These are phyloP conservation scores for Xylaria sp. DNA, from an alignment of 2,329 filamentous ascomycete genomes.

Conservation along the genomic window DNA sequence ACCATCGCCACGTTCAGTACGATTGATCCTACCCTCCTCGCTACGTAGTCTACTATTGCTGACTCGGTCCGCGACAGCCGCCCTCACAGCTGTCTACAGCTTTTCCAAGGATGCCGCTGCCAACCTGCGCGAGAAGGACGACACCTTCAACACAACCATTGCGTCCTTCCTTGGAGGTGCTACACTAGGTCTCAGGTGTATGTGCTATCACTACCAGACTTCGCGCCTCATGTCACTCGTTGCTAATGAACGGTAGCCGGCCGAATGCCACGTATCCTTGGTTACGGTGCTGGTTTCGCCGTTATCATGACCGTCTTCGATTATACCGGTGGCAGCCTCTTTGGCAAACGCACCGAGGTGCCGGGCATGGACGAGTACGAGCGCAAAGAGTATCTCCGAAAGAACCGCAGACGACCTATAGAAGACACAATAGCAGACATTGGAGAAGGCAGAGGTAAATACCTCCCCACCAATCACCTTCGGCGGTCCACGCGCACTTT, in stretches of 20 bases:
- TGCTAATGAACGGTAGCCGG: conserved; percentile 51
- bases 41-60: conserved; percentile 16
- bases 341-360: conserved; percentile 55
- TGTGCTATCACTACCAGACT: conserved; percentile 41
- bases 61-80: conserved; percentile 55
- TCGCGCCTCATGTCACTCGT: neutral
- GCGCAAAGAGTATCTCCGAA: conserved; percentile 75
- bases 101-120: conserved; percentile 79
- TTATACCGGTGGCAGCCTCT: conserved; percentile 64
- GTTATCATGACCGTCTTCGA: conserved; percentile 63
- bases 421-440: conserved; percentile 82
- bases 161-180: conserved; percentile 79
- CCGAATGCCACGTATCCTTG: conserved; percentile 67
- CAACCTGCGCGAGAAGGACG: conserved; percentile 86
- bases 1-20: conserved; percentile 68
- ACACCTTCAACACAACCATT: conserved; percentile 74
- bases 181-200: conserved; percentile 75
- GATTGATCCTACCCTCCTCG: conserved; percentile 12
- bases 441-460: conserved; percentile 82
- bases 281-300: conserved; percentile 63
- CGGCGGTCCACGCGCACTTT: neutral
- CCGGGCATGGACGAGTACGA: conserved; percentile 72
- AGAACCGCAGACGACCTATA: conserved; percentile 73
- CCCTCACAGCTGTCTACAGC: conserved; percentile 75
- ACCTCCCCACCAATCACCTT: neutral